Percentiles rank a stretch among this genome's conserved stretches.
Evolutionary conservation across 768 basidiomycete genomes (phyloP).

Genomic region (Tylopilus vinaceipallidus): DNA sequence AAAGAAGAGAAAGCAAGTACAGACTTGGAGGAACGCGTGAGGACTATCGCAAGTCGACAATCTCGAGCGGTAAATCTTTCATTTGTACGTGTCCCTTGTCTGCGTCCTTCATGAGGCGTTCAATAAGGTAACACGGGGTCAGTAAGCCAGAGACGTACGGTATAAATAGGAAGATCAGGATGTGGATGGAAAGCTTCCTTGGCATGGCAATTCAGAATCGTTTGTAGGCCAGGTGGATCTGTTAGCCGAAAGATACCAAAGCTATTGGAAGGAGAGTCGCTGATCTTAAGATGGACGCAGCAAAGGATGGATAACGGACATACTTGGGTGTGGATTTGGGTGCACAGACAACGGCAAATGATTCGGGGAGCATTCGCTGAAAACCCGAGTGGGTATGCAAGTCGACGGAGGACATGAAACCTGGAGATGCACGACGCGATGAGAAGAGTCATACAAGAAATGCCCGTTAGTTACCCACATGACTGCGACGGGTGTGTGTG

Average conservation of each 20-base stretch:
- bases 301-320: constrained; percentile 20
- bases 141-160: constrained; percentile 49
- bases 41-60: constrained; percentile 69
- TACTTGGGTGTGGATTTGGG: constrained; percentile 76
- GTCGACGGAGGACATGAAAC: constrained; percentile 94
- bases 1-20: not conserved
- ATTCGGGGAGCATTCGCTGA: constrained; percentile 87
- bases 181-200: constrained; percentile 88
- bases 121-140: not conserved
- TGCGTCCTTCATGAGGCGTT: constrained; percentile 53
- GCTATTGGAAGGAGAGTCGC: constrained; percentile 23
- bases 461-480: constrained; percentile 44
- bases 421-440: constrained; percentile 31
- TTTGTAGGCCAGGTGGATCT: constrained; percentile 78
- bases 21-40: not conserved
- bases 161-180: constrained; percentile 80
- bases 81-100: constrained; percentile 84
- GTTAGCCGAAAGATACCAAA: constrained; percentile 90
- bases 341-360: constrained; percentile 90
- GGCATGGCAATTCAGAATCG: constrained; percentile 62
- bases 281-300: not conserved
- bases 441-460: not conserved
- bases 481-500: constrained; percentile 91
- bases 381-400: constrained; percentile 89
- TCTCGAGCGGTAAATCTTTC: constrained; percentile 70